phyloP scores from a whole-genome alignment of 202 grass and related monocot genomes.

The Hordeum pubiflorum region DNA sequence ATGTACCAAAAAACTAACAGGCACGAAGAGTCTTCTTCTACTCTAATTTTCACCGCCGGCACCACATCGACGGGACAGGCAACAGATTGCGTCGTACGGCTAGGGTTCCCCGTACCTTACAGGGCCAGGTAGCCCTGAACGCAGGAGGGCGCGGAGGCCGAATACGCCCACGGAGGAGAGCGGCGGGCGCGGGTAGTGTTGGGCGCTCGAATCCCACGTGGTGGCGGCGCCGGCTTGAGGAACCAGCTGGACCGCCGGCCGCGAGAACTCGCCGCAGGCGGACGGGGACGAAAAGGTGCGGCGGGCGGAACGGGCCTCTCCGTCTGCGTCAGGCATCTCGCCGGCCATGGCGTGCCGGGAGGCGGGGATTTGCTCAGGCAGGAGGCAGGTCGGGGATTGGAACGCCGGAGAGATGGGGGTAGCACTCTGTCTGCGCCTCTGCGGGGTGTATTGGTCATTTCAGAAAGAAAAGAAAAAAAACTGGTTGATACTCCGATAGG shows the following conservation, averaged over 20 bases:
- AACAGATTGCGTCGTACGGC: not conserved
- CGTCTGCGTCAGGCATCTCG: slow-evolving; percentile 30
- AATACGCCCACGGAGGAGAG: not conserved
- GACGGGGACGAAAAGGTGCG: not conserved
- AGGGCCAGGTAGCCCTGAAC: slow-evolving; percentile 38
- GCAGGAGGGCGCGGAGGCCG: slow-evolving; percentile 29
- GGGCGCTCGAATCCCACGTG: not conserved
- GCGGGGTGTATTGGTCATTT: too few relatives aligned
- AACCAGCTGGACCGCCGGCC: too few relatives aligned
- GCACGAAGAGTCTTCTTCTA: too few relatives aligned
- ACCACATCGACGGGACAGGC: too few relatives aligned
- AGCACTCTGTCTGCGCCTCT: too few relatives aligned
- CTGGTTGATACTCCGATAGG: too few relatives aligned
- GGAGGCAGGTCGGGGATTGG: not conserved
- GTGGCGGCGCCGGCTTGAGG: slow-evolving; percentile 14
- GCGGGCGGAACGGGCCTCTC: slow-evolving; percentile 12
- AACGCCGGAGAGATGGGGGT: not conserved
- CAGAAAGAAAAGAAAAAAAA: too few relatives aligned
- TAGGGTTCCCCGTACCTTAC: slow-evolving; percentile 26
- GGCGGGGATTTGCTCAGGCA: not conserved
- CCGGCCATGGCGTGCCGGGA: not conserved
- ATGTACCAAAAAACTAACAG: too few relatives aligned
- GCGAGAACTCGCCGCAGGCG: too few relatives aligned
- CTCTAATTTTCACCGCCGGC: too few relatives aligned
- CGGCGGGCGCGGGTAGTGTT: not conserved